Conservation (phyloP, 768 basidiomycete species). For the Psilocybe subaeruginosa region DNA sequence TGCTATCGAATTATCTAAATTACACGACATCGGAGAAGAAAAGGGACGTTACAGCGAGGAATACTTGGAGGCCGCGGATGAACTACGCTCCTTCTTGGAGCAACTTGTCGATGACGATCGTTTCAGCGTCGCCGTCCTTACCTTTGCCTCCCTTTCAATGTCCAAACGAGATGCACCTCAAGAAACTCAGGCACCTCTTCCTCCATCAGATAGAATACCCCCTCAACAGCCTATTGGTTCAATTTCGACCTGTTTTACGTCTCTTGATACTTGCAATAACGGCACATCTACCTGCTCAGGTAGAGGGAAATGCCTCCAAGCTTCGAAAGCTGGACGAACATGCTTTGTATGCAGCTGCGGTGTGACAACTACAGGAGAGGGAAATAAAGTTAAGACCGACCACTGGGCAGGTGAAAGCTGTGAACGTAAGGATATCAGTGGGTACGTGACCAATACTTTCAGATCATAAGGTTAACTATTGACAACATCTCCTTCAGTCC, state of each 20-base stretch:
- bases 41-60: slow-evolving; percentile 57
- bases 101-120: slow-evolving; percentile 37
- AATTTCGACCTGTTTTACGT: slow-evolving; percentile 64
- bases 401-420: slow-evolving; percentile 79
- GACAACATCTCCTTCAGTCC: slow-evolving; percentile 44
- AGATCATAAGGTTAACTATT: slow-evolving; percentile 4
- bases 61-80: slow-evolving; percentile 48
- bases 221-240: slow-evolving; percentile 59
- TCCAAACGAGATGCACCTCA: slow-evolving; percentile 43
- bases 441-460: slow-evolving; percentile 47
- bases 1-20: slow-evolving; percentile 58
- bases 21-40: slow-evolving; percentile 48
- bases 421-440: slow-evolving; percentile 79
- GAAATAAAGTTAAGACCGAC: slow-evolving; percentile 56
- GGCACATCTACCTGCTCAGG: slow-evolving; percentile 71
- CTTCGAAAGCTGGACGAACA: slow-evolving; percentile 59
- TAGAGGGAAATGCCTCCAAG: slow-evolving; percentile 65
- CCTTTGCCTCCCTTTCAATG: slow-evolving; percentile 38
- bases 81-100: slow-evolving; percentile 52
- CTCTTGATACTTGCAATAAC: slow-evolving; percentile 57
- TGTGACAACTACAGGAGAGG: slow-evolving; percentile 49
- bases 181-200: slow-evolving; percentile 51
- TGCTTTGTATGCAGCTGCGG: slow-evolving; percentile 60
- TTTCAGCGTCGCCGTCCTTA: slow-evolving; percentile 56
- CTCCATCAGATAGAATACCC: slow-evolving; percentile 36